Conservation (phyloP, 164 flowering plant species). For the Saururus chinensis region DNA sequence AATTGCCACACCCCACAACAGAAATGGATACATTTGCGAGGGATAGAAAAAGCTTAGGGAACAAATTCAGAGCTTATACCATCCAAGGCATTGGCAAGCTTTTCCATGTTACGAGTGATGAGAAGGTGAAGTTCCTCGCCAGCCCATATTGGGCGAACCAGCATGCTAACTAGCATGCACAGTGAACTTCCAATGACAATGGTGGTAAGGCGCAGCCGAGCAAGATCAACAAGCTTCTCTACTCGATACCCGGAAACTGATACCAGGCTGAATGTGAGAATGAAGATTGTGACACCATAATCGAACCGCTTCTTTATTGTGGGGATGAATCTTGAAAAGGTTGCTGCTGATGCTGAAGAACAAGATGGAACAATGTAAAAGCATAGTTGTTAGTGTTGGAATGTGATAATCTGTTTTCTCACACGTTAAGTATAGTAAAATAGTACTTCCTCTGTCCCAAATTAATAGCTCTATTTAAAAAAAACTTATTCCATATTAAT, state of each 20-base stretch:
- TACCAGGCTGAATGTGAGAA: slow-evolving; percentile 77
- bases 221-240: slow-evolving; percentile 42
- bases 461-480: too few relatives aligned
- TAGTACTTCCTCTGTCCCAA: too few relatives aligned
- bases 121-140: slow-evolving; percentile 56
- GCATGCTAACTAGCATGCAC: slow-evolving; percentile 46
- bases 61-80: too few relatives aligned
- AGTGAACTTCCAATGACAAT: slow-evolving; percentile 50
- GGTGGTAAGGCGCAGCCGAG: slow-evolving; percentile 54
- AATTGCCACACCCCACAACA: too few relatives aligned
- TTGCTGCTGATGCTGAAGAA: slow-evolving; percentile 54
- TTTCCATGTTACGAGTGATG: slow-evolving; percentile 45
- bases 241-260: slow-evolving; percentile 67
- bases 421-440: too few relatives aligned
- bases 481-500: too few relatives aligned
- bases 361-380: too few relatives aligned
- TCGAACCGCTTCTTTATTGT: slow-evolving; percentile 57
- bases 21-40: background rate
- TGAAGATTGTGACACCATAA: slow-evolving; percentile 64
- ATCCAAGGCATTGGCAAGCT: slow-evolving; percentile 56
- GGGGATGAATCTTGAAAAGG: slow-evolving; percentile 74
- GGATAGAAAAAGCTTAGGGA: too few relatives aligned
- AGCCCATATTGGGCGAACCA: slow-evolving; percentile 72
- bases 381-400: too few relatives aligned
- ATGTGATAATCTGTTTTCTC: too few relatives aligned